Evolutionary conservation across 2,329 filamentous ascomycete genomes (phyloP).

Genomic region (Colletotrichum musae): DNA sequence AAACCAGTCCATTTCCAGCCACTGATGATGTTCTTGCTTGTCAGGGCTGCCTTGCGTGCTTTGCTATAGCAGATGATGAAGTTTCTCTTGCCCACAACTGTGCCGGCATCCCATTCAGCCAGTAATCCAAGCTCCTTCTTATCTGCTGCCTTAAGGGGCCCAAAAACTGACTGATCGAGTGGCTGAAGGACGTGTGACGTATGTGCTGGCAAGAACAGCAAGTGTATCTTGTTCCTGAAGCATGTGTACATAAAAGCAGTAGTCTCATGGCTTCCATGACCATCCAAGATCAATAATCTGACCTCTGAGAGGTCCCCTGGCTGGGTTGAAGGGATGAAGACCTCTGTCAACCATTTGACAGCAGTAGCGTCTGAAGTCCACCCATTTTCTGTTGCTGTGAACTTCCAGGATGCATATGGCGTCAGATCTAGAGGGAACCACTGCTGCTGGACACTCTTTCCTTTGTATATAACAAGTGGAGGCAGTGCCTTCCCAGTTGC

Average conservation of each 20-base stretch:
- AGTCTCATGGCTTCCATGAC: no score
- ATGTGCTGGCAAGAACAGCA: constrained; percentile 43
- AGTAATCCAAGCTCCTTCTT: background rate
- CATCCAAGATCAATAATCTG: no score
- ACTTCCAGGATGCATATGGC: constrained; percentile 40
- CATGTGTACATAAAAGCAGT: constrained; percentile 39
- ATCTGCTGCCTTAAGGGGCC: background rate
- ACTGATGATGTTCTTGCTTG: background rate
- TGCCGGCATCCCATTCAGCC: background rate
- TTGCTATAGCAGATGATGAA: background rate
- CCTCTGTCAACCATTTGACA: constrained; percentile 33
- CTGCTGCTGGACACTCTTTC: constrained; percentile 39
- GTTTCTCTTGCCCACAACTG: background rate
- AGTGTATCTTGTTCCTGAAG: constrained; percentile 40
- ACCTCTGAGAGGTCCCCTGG: no score
- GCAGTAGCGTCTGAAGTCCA: constrained; percentile 44
- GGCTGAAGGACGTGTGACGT: constrained; percentile 41
- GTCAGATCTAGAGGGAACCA: constrained; percentile 40
- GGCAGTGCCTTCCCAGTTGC: constrained; percentile 14
- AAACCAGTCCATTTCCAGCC: background rate
- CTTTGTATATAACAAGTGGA: constrained; percentile 45
- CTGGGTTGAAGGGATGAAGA: no score
- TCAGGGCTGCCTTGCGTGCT: background rate
- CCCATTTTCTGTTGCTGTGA: constrained; percentile 42
- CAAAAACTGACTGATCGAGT: background rate